These are phyloP conservation scores for Starmerella apis DNA, from an alignment of 805 yeast species.

Conservation along the genomic window DNA sequence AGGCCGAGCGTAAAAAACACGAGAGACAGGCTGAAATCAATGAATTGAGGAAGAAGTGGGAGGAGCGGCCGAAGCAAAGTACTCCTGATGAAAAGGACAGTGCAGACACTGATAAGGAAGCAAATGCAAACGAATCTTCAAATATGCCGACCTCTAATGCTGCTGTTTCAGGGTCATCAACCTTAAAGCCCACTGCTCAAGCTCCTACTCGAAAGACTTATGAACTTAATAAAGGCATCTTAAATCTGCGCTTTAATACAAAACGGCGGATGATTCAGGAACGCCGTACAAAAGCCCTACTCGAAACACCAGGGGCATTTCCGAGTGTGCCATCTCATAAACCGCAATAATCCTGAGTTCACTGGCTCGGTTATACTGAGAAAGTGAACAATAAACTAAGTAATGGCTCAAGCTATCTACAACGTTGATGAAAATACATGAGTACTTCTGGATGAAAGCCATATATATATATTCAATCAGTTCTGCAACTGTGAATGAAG, in stretches of 20 bases:
- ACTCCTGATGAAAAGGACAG: background rate
- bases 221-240: conserved; percentile 36
- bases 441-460: too few relatives aligned
- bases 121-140: background rate
- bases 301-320: conserved; percentile 29
- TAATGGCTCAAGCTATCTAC: background rate
- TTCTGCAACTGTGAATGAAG: too few relatives aligned
- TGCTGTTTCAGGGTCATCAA: too few relatives aligned
- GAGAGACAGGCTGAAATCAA: conserved; percentile 30
- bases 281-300: conserved; percentile 27
- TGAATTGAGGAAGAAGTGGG: conserved; percentile 30
- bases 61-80: background rate
- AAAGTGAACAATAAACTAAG: too few relatives aligned
- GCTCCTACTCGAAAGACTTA: conserved; percentile 6
- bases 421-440: background rate
- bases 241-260: conserved; percentile 33
- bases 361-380: too few relatives aligned
- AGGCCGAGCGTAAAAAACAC: conserved; percentile 19
- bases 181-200: too few relatives aligned
- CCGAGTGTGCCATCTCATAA: conserved; percentile 32
- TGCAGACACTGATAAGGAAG: background rate
- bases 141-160: too few relatives aligned
- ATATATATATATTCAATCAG: too few relatives aligned
- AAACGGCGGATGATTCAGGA: conserved; percentile 28
- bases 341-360: conserved; percentile 12